These are phyloP conservation scores for Gastrolobium villosum DNA, from an alignment of 306 rosid species.

Conservation along the genomic window DNA sequence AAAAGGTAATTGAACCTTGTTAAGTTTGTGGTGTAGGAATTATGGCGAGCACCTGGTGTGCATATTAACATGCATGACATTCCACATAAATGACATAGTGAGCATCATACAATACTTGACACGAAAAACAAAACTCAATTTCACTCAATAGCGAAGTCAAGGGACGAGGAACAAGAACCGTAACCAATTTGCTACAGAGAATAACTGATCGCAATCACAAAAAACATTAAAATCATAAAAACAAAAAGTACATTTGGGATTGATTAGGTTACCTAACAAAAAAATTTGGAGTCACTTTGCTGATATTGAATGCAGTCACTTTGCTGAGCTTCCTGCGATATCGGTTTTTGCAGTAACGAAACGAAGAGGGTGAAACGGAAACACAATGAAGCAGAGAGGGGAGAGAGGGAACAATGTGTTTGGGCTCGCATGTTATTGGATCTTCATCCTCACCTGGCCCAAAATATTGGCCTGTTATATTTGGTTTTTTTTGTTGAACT, in stretches of 20 bases:
- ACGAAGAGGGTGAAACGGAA: background rate
- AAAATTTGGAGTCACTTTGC: background rate
- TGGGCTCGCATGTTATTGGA: background rate
- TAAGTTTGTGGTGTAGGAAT: slow-evolving; percentile 26
- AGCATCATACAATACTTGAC: background rate
- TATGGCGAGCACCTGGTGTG: slow-evolving; percentile 43
- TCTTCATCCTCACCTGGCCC: background rate
- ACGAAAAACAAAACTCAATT: background rate
- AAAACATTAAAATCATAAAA: background rate
- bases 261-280: slow-evolving; percentile 10
- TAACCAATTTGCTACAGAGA: background rate
- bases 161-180: background rate
- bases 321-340: background rate
- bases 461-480: background rate
- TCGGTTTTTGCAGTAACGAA: slow-evolving; percentile 18
- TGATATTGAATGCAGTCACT: background rate
- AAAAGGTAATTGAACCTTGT: background rate
- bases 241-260: background rate
- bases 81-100: background rate
- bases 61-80: slow-evolving; percentile 3
- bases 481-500: no score
- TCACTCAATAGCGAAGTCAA: background rate
- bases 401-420: slow-evolving; percentile 11
- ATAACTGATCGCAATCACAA: background rate
- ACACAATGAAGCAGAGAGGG: background rate